phyloP scores from a whole-genome alignment of 179 eudicot species.

The Nepenthes alata region DNA sequence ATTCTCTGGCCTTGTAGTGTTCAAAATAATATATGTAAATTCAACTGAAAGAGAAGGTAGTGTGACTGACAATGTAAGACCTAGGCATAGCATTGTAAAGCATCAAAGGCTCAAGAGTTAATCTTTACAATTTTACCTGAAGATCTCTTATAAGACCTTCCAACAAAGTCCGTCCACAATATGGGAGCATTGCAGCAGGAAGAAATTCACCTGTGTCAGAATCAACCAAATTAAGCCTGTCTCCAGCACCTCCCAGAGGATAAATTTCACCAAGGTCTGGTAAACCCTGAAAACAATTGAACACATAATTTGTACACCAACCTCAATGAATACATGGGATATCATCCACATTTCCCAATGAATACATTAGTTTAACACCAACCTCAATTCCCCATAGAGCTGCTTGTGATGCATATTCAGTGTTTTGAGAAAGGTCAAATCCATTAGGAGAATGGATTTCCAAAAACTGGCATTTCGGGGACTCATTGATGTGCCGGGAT shows the following conservation, averaged over 20 bases:
- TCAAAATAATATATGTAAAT: slow-evolving; percentile 3
- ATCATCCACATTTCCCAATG: not conserved
- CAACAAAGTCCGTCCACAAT: slow-evolving; percentile 77
- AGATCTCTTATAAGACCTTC: slow-evolving; percentile 98
- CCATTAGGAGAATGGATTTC: slow-evolving; percentile 84
- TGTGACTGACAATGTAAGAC: not conserved
- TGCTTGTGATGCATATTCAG: slow-evolving; percentile 90
- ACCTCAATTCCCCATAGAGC: slow-evolving; percentile 99
- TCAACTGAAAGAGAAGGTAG: not conserved
- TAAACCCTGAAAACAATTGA: slow-evolving; percentile 61
- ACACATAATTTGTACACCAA: slow-evolving; percentile 3
- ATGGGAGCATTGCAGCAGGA: slow-evolving; percentile 99
- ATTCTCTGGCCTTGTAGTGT: slow-evolving; percentile 76
- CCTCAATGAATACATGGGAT: not conserved
- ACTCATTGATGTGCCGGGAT: slow-evolving; percentile 41
- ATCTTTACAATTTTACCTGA: slow-evolving; percentile 42
- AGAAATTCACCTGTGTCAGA: slow-evolving; percentile 84
- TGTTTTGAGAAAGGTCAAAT: slow-evolving; percentile 66
- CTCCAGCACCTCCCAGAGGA: slow-evolving; percentile 99
- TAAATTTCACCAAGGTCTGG: slow-evolving; percentile 91
- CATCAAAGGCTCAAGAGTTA: not conserved
- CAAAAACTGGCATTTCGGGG: slow-evolving; percentile 36
- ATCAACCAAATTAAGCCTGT: slow-evolving; percentile 95
- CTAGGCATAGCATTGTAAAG: slow-evolving; percentile 4
- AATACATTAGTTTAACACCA: slow-evolving; percentile 8